phyloP scores from a whole-genome alignment of 2,329 filamentous ascomycete species.

The Colletotrichum sp. region DNA sequence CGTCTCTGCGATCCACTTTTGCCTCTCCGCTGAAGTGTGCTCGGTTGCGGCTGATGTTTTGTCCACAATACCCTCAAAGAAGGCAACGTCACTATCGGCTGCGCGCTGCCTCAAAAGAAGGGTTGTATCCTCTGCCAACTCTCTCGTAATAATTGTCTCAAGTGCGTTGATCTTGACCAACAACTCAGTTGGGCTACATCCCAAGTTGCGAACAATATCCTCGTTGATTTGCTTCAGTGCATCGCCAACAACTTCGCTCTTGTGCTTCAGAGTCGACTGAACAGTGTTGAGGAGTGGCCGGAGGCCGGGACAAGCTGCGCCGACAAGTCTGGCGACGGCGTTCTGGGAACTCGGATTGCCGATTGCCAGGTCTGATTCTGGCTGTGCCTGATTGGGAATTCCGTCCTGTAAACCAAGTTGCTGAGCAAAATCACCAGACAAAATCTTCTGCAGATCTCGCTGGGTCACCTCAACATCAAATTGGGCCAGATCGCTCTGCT shows the following conservation, averaged over 20 bases:
- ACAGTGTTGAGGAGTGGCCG: neutral
- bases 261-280: neutral
- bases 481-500: neutral
- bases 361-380: neutral
- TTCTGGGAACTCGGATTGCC: neutral
- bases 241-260: neutral
- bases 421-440: neutral
- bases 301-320: neutral
- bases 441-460: neutral
- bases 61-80: neutral
- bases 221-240: neutral
- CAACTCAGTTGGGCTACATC: neutral
- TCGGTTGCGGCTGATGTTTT: neutral
- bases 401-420: neutral
- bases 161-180: neutral
- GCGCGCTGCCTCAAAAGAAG: neutral
- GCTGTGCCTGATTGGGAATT: neutral
- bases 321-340: neutral
- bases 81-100: neutral
- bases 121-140: neutral
- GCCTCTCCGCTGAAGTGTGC: neutral
- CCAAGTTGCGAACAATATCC: neutral
- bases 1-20: neutral
- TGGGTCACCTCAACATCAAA: neutral
- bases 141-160: no score